Evolutionary conservation across 202 grass and related monocot species (phyloP), one percentile per base, ranked within the genome.

Genomic region (Dendrocalamus latiflorus): DNA sequence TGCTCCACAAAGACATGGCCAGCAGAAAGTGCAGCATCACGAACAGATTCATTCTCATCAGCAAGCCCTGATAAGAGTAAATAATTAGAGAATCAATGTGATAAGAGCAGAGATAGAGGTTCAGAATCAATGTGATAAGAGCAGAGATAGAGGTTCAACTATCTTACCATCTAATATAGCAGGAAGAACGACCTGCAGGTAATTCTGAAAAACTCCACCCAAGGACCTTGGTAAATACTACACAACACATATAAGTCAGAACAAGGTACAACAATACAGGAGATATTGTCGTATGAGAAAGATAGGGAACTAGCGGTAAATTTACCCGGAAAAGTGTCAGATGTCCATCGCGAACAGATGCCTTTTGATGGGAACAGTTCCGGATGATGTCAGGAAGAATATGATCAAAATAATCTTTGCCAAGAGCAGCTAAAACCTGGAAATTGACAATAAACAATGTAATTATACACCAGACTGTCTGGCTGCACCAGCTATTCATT

Each of bases 1-100:
- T 98, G 93, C 70, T 98, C 93, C 81, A 98, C 95, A 87, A 98
- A 93, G 48, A 98, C 89, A 87, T 95, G 95, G 70, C 93, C 93
- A 68, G 95, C 95, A 89, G 90, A 90, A 72, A 98, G 93, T 51
- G 95, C 95, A 43, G 95, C 91, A 85, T 98, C 93, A 64, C 93
- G 93, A 65, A 98, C 95, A 93, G 91, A 95, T 84, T 98, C 95
- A 72, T 98, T 93, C 81, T 98, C 95, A 81, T 98, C 95, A 77
- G 93, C 93, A 95, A 98, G 95, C 28, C 95, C 95, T 98, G 64
- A 70, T 44, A 87, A 81, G 58, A 86, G 76, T 75, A 81, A 67
- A 72, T 43, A 51, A 85, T 91, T 87, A 85, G 47, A 80, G 75
- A 72, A 69, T 72, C 42, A 80, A 85, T 58, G 69, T 81, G 56